Base-by-base conservation (phyloP, 2,329 filamentous ascomycete genomes). In the Seiridium cupressi region DNA sequence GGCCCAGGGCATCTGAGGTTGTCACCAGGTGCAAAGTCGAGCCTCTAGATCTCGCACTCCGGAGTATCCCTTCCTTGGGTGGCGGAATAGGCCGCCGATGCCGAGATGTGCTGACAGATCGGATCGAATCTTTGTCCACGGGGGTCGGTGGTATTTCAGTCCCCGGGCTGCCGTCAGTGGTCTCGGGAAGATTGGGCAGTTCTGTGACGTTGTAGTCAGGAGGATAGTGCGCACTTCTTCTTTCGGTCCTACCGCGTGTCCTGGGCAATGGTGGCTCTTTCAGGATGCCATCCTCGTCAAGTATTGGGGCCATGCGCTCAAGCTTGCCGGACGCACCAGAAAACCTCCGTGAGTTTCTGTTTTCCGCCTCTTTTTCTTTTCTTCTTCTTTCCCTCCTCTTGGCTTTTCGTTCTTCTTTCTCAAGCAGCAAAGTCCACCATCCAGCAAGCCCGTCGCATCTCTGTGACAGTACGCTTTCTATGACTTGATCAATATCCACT, bases 341-440 rank as follows among this genome's bases (percentile, higher is more conserved):
- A 51, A 98, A 80, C 46, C 94, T 87, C 57, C 93, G 84, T 36
- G 95, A 81, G 62, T 87, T 91, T 72, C 92, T 89, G 60, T 87
- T 87, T 69, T 98, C 92, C 1, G 84, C 83, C 68, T 99, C 93
- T 67, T 87, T 88, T 72, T 98, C 93, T 70, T 85, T 92, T 7
- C 94, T 86, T 71, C 94, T 97, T 57, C 87, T 85, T 68, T 97
- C 93, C 63, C 89, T 83, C 62, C 93, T 83, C 63, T 79, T 84
- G 64, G 93, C 89, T 74, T 99, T 99, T 7, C 93, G 87, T 72
- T 93, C 87, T 71, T 99, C 95, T 73, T 98, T 99, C 70, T 98
- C 95, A 8, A 98, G 87, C 44, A 99, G 78, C 35, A 99, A 76
- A 3, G 92, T 91, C 95, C 95, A 99, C 95, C 95, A 99, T 5